Evolutionary conservation across 2,329 filamentous ascomycete genomes (phyloP).

Genomic region (Trichophyton schoenleinii): DNA sequence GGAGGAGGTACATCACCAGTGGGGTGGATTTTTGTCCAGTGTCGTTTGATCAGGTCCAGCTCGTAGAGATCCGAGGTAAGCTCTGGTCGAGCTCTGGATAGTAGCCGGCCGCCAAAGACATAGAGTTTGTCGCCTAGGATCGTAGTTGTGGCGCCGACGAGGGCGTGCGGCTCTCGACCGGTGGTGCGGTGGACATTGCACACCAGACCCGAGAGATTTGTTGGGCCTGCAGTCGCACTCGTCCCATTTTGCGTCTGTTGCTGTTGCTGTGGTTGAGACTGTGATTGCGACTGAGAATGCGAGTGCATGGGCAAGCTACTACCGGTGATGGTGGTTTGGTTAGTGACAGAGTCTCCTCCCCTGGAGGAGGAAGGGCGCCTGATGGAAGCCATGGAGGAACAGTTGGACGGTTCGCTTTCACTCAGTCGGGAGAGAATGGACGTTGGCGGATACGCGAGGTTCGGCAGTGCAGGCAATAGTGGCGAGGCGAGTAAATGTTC

Average conservation of each 20-base stretch:
- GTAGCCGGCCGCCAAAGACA: conserved; percentile 81
- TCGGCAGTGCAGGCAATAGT: background rate
- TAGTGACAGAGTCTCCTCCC: background rate
- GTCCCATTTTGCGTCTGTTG: conserved; percentile 1
- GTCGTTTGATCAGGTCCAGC: conserved; percentile 74
- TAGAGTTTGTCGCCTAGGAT: conserved; percentile 92
- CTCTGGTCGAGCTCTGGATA: conserved; percentile 72
- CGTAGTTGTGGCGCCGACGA: conserved; percentile 91
- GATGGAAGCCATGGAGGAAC: background rate
- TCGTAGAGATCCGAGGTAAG: conserved; percentile 88
- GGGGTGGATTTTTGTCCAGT: conserved; percentile 85
- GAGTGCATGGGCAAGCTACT: background rate
- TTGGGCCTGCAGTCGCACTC: conserved; percentile 23
- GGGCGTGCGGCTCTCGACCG: conserved; percentile 74
- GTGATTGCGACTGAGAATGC: background rate
- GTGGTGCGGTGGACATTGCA: conserved; percentile 70
- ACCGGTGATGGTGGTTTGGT: background rate
- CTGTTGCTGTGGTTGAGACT: background rate
- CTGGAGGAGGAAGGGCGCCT: conserved; percentile 4
- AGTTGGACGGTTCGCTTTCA: background rate
- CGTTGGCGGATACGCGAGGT: conserved; percentile 1
- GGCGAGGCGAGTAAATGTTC: background rate
- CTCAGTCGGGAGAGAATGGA: background rate
- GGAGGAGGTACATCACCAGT: conserved; percentile 77
- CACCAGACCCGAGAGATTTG: conserved; percentile 53